Evolutionary conservation across 805 yeast species (phyloP), one percentile per base, ranked within the genome.

Genomic region (Hyphopichia homilentoma): DNA sequence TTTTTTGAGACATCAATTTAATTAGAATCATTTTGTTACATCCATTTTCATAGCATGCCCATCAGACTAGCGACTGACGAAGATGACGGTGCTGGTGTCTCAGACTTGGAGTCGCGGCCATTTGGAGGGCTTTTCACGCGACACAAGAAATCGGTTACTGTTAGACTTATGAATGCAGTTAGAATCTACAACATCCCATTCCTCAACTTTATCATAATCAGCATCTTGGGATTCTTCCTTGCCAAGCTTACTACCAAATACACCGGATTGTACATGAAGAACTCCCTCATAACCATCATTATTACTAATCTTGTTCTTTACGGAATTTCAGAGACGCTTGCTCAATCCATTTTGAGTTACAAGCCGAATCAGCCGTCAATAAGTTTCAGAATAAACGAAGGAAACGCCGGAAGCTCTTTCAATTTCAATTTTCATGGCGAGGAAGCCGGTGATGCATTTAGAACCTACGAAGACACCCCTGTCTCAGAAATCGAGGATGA

Each of bases 271-370:
- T 88, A 88, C 54, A 71, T 73, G 39, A 68, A 61, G 36, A 76
- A 78, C 29, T 79, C 93, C 2, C 57, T 87, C 19, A 54, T 81
- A n/a, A 86, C 96, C 11, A 84, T 88, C 22, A 74, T 86, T 37
- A 75, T 80, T 16, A 81, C 96, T 1, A 90, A 90, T 50, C 59
- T 84, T 18, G 78, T 89, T 4, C 64, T 90, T 4, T 85, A 79
- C 54, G 96, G 96, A 0, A 78, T 87, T n/a, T 88, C 97, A 0
- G 97, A 90, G 53, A 77, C 89, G 0, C 52, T 89, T 40, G 97
- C 97, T 0, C 97, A 90, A 56, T 71, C 83, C 3, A 65, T 87
- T 4, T 49, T 60, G 16, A 39, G 60, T 28, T 64, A 51, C 35
- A 32, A 43, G 17, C 33, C 43, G 8, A 30, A 33, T 12, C 50